Evolutionary conservation across 1,284 basidiomycete species (phyloP), one percentile per base, ranked within the genome.

Genomic region (Tausonia pullulans): DNA sequence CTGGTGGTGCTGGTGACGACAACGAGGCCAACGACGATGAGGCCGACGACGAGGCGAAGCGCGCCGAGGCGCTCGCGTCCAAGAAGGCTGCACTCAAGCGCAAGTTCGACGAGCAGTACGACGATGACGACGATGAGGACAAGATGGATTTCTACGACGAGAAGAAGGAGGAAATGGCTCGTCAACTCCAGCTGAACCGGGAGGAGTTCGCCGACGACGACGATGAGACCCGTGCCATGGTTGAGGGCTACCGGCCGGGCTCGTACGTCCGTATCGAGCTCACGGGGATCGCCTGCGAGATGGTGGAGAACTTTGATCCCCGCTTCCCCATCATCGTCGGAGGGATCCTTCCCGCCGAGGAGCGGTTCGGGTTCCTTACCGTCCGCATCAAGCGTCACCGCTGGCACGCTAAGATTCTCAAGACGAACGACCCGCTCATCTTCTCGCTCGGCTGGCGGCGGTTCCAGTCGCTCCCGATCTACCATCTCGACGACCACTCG

Each of bases 21-120:
- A 78, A 80, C 13, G 83, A 81, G 57, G 76, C 77, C 41, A 78
- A 73, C 11, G 70, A 61, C 2, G 75, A 79, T 9, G 79, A 80
- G 60, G 60, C 69, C 39, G 70, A 72, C 41, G 52, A 60, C 56
- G 81, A 81, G 63, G 73, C 77, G 2, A 71, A 79, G 0, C 78
- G 80, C 45, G 83, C 82, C 5, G 80, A 81, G 2, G 78, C 82
- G 1, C 83, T 97, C 44, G 84, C 87, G 5, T 82, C 83, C 53
- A 98, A 96, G 78, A 98, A 98, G 78, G 90, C 88, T 70, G 84
- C 83, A 1, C 81, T 98, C 65, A 97, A 97, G 76, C 85, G 87
- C 69, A 95, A 95, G 74, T 98, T 98, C 74, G 90, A 98, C 78
- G 90, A 93, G 72, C 88, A 96, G 76, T 97, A 97, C 75, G 93